These are phyloP conservation scores for Phaeodactylum tricornutum DNA, from an alignment of 108 stramenopile species.

Conservation along the genomic window DNA sequence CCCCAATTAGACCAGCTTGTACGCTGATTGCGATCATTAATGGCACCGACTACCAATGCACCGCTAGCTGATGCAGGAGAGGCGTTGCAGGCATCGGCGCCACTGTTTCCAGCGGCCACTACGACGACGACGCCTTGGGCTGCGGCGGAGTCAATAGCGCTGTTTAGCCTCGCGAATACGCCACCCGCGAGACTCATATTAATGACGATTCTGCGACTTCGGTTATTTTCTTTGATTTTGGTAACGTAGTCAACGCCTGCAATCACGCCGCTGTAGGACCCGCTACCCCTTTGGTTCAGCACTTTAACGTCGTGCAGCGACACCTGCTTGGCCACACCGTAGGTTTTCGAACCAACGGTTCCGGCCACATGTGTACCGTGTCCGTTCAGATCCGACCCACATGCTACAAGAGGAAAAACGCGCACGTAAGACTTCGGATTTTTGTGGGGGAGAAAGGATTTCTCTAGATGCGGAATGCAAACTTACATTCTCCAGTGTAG, in stretches of 20 bases:
- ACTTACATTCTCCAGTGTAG: too few relatives aligned
- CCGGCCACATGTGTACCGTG: constrained; percentile 10
- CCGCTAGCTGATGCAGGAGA: constrained; percentile 37
- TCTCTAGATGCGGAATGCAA: too few relatives aligned
- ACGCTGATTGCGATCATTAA: constrained; percentile 1
- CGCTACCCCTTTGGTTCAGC: background rate
- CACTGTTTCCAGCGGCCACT: constrained; percentile 54
- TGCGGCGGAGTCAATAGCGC: constrained; percentile 5
- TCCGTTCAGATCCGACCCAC: constrained; percentile 1
- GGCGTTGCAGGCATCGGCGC: constrained; percentile 7
- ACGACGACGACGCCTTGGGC: constrained; percentile 36
- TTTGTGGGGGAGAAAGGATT: too few relatives aligned
- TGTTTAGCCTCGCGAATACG: background rate
- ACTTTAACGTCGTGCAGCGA: background rate
- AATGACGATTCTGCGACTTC: constrained; percentile 25
- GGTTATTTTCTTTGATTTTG: background rate
- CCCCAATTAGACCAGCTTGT: constrained; percentile 5
- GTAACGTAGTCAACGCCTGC: constrained; percentile 1
- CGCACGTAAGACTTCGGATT: too few relatives aligned
- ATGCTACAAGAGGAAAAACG: too few relatives aligned
- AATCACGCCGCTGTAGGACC: background rate
- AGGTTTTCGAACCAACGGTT: background rate
- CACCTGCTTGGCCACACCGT: constrained; percentile 2
- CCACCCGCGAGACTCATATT: constrained; percentile 35
- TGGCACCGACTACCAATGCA: constrained; percentile 35